Conservation (phyloP, 208 protist species). For the Leptomonas pyrrhocoris region DNA sequence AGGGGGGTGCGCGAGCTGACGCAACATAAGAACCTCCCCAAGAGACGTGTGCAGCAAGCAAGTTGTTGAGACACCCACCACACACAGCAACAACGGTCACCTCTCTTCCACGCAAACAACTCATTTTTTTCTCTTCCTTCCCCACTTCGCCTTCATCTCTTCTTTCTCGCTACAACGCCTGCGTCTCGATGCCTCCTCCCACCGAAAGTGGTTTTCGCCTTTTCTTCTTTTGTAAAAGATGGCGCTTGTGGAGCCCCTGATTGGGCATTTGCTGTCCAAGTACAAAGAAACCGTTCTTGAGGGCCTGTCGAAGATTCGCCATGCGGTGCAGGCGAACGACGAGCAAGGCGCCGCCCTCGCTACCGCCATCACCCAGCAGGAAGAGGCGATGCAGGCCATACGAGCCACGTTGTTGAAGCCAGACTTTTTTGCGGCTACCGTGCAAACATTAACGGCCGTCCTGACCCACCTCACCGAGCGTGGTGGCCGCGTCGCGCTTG, state of each 20-base stretch:
- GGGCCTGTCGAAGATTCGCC: slow-evolving; percentile 74
- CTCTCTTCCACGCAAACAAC: too few species aligned
- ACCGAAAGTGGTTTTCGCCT: not conserved
- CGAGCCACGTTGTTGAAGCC: slow-evolving; percentile 41
- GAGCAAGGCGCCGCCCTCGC: slow-evolving; percentile 49
- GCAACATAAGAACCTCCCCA: too few species aligned
- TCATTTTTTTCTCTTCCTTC: too few species aligned
- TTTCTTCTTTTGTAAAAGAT: slow-evolving; percentile 27
- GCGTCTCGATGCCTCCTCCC: not conserved
- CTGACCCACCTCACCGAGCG: slow-evolving; percentile 27
- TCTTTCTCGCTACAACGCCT: not conserved
- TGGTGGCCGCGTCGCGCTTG: slow-evolving; percentile 30
- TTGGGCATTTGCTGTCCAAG: slow-evolving; percentile 85
- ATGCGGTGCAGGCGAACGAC: slow-evolving; percentile 28
- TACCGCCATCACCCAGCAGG: slow-evolving; percentile 55
- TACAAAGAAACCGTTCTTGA: slow-evolving; percentile 83
- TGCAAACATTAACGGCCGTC: slow-evolving; percentile 57
- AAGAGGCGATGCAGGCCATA: slow-evolving; percentile 66
- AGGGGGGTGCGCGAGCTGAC: too few species aligned
- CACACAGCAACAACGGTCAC: too few species aligned
- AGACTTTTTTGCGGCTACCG: slow-evolving; percentile 43
- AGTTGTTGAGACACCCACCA: too few species aligned
- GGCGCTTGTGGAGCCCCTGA: slow-evolving; percentile 77
- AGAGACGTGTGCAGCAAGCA: too few species aligned
- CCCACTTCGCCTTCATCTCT: not conserved